These are phyloP conservation scores for Lipomyces spencermartinsiae DNA, from an alignment of 805 yeast genomes.

Conservation along the genomic window DNA sequence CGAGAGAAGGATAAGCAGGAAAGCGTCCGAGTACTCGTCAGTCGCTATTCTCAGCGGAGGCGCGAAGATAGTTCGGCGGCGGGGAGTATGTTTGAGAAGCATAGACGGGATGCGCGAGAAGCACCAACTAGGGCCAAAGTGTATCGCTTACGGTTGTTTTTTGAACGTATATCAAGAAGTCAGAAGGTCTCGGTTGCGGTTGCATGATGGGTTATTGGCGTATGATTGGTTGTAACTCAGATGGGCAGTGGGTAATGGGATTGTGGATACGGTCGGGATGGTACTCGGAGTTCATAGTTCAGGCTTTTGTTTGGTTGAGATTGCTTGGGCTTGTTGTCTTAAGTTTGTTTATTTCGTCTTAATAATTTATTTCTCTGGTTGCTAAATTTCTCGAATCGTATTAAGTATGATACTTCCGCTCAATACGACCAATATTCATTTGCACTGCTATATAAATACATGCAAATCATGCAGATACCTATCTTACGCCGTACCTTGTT, in stretches of 20 bases:
- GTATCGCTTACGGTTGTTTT: slow-evolving; percentile 33
- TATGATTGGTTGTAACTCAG: not conserved
- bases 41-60: slow-evolving; percentile 13
- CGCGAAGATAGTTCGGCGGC: not conserved
- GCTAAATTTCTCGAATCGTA: not conserved
- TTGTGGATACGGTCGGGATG: not conserved
- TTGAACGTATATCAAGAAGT: slow-evolving; percentile 29
- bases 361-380: not conserved
- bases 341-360: not conserved
- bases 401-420: not conserved
- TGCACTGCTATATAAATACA: not conserved
- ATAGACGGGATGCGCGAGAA: slow-evolving; percentile 9
- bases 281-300: not conserved
- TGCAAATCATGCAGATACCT: not conserved
- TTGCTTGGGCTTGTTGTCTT: not conserved
- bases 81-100: not conserved
- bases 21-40: slow-evolving; percentile 22
- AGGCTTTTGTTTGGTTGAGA: not conserved
- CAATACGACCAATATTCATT: not conserved
- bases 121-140: slow-evolving; percentile 36
- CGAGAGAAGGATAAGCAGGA: slow-evolving; percentile 16
- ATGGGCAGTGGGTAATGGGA: slow-evolving; percentile 1
- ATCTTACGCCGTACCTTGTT: slow-evolving; percentile 5
- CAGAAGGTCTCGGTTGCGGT: slow-evolving; percentile 7
- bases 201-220: not conserved